Conservation (phyloP, 805 yeast species). For the Pichia paraexigua region DNA sequence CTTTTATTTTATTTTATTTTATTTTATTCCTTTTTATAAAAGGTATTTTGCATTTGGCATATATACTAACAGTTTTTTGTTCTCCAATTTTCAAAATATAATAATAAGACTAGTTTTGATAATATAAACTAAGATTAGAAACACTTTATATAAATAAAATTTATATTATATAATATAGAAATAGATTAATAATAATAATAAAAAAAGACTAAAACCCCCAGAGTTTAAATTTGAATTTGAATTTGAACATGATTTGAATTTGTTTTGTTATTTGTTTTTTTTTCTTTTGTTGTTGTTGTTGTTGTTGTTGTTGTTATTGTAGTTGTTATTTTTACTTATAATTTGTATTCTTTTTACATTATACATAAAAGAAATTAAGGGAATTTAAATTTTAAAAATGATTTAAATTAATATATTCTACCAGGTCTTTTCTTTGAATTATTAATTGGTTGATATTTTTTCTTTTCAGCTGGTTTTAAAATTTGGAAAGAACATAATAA, state of each 20-base stretch:
- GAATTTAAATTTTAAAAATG: not conserved
- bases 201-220: not conserved
- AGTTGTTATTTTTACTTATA: too few relatives aligned
- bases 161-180: not conserved
- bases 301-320: too few relatives aligned
- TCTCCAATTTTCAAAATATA: too few relatives aligned
- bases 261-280: not conserved
- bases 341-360: not conserved
- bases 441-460: conserved; percentile 40
- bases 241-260: not conserved
- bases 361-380: not conserved
- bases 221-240: not conserved
- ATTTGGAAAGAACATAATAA: conserved; percentile 93
- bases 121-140: not conserved
- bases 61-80: too few relatives aligned
- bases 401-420: conserved; percentile 7
- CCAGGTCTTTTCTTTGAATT: conserved; percentile 8
- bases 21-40: too few relatives aligned
- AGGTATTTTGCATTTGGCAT: too few relatives aligned
- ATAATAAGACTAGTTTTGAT: not conserved
- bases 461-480: conserved; percentile 96
- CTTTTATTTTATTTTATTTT: not conserved
- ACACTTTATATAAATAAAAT: not conserved
- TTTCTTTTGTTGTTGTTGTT: too few relatives aligned
- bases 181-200: not conserved